A percentile compares a stretch with the other conserved stretches of the same genome.
Conservation (phyloP, 371 early-diverging fungal genomes). For the Mucor irregularis region DNA sequence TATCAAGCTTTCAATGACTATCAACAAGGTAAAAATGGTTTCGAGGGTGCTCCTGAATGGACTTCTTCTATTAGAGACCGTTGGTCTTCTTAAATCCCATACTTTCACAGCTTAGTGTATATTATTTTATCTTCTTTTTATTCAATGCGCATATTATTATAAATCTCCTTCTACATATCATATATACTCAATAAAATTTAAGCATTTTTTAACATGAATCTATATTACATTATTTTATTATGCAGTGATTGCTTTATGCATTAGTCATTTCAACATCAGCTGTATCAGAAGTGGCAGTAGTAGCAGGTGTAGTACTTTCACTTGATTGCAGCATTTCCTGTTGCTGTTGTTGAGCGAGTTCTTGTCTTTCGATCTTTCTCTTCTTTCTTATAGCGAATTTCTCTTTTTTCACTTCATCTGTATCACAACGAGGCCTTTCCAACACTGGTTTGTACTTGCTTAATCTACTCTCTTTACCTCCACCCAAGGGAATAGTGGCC, state of each 20-base stretch:
- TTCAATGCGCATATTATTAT: no score
- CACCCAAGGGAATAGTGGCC: slow-evolving; percentile 34
- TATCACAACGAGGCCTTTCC: slow-evolving; percentile 40
- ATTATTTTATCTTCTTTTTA: neutral
- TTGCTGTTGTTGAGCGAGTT: no score
- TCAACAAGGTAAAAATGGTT: slow-evolving; percentile 47
- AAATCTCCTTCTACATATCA: no score
- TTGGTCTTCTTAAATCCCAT: neutral
- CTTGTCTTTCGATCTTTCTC: slow-evolving; percentile 26
- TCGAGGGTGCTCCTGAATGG: slow-evolving; percentile 54
- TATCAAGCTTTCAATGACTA: slow-evolving; percentile 54
- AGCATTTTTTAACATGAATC: no score
- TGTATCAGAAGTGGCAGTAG: no score
- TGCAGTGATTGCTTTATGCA: no score
- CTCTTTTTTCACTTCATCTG: slow-evolving; percentile 47
- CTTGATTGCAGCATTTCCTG: no score
- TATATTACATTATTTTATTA: no score
- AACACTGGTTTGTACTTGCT: slow-evolving; percentile 31
- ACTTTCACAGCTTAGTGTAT: no score
- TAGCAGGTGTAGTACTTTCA: no score
- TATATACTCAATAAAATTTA: no score
- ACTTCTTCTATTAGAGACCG: slow-evolving; percentile 6
- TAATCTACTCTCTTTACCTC: slow-evolving; percentile 30
- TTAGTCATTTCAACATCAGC: no score
- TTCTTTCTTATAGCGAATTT: slow-evolving; percentile 43